Conservation (phyloP, 257 asterid species). For the Fraxinus anomala region DNA sequence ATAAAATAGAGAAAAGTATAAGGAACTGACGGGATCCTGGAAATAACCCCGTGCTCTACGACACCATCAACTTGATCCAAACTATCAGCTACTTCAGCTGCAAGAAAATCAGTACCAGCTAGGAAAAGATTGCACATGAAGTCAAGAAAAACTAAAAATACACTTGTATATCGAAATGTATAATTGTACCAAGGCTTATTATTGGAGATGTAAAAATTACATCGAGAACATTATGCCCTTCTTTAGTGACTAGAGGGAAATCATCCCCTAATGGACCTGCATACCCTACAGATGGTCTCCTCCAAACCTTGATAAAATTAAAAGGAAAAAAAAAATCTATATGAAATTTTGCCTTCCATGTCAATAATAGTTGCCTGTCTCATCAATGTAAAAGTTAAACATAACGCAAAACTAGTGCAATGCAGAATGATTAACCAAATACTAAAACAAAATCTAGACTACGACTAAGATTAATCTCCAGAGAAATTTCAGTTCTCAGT, state of each 20-base stretch:
- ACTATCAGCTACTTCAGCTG: constrained; percentile 65
- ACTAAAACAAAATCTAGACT: not conserved
- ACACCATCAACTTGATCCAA: constrained; percentile 65
- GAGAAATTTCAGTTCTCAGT: not conserved
- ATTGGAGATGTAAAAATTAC: constrained; percentile 74
- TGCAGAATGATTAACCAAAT: not conserved
- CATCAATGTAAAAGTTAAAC: constrained; percentile 7
- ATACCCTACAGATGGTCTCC: constrained; percentile 65
- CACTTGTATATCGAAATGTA: not conserved
- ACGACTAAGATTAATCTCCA: not conserved
- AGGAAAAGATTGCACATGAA: not conserved
- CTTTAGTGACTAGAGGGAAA: constrained; percentile 67
- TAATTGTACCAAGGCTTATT: constrained; percentile 56
- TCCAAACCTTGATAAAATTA: constrained; percentile 56
- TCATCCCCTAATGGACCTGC: constrained; percentile 71
- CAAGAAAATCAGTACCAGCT: constrained; percentile 18
- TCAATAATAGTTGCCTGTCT: not conserved
- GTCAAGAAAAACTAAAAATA: constrained; percentile 19
- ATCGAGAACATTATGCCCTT: constrained; percentile 71
- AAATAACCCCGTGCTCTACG: constrained; percentile 66
- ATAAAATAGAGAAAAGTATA: not conserved
- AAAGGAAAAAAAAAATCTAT: not conserved
- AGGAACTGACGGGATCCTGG: constrained; percentile 55
- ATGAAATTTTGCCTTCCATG: not conserved
- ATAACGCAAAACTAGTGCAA: not conserved